phyloP scores from a whole-genome alignment of 2,329 filamentous ascomycete species.

The Neocatenulostroma microsporum region DNA sequence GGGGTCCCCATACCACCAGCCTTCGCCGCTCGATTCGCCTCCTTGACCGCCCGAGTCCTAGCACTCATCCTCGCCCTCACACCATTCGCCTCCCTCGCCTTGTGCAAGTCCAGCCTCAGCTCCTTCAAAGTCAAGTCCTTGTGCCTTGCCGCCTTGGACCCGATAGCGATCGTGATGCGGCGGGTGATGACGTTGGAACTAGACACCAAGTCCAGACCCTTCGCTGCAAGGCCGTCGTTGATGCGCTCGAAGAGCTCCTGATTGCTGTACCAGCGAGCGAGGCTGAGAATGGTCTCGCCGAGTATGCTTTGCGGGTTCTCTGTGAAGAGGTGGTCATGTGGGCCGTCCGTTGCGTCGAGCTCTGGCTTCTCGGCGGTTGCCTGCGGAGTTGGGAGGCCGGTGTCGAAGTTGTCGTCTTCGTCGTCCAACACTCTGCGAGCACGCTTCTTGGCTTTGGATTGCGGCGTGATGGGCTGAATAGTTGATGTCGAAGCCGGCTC shows the following conservation, averaged over 20 bases:
- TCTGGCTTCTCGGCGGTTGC: not conserved
- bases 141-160: conserved; percentile 2
- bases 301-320: conserved; percentile 1
- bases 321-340: conserved; percentile 7
- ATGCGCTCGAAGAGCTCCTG: conserved; percentile 8
- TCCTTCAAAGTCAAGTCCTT: not conserved
- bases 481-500: not conserved
- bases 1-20: not conserved
- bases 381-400: not conserved
- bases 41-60: conserved; percentile 3
- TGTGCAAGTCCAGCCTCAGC: conserved; percentile 6
- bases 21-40: conserved; percentile 1
- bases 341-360: not conserved
- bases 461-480: not conserved
- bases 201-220: not conserved
- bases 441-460: not conserved
- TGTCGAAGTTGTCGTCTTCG: not conserved
- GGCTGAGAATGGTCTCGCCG: conserved; percentile 7
- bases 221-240: conserved; percentile 7
- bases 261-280: conserved; percentile 12
- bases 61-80: conserved; percentile 4
- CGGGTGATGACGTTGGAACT: conserved; percentile 9
- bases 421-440: not conserved
- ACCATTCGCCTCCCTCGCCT: conserved; percentile 7
- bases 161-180: conserved; percentile 9